Evolutionary conservation across 1,139 yeast genomes (phyloP), one percentile per base, ranked within the genome.

Genomic region (Suhomyces bokatorum): DNA sequence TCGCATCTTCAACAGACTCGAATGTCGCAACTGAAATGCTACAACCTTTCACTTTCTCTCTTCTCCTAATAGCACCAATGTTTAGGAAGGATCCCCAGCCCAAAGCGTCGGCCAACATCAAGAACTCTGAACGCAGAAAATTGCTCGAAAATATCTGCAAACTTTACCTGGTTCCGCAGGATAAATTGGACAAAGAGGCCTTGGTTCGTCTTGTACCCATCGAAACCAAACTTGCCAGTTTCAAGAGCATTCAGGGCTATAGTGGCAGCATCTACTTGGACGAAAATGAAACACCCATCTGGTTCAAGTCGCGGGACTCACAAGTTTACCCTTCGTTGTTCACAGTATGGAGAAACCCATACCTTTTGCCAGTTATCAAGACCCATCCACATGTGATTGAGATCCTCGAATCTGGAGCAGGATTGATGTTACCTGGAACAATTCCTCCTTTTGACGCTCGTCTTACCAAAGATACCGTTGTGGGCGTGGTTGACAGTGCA

Each of bases 361-460:
- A 67, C 49, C 47, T 89, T 9, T 55, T 88, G 24, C 96, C 96
- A 0, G 60, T 75, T 2, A 78, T 91, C 3, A 64, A 69, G 44
- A 91, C 97, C 0, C 93, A 88, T 59, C 80, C 80, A 11, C 80
- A 77, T 54, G 97, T 93, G 2, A 73, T 91, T 15, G 62, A 69
- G 40, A 78, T 78, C 45, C 65, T 90, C 26, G 69, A 74, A 31
- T 81, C 79, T 48, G 97, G 97, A 8, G 97, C 98, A 0, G 85
- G 91, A 60, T 71, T 93, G 55, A 91, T 93, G 97, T 72, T 87
- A 30, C 95, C 96, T 0, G 99, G 99, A 0, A 81, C 93, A 3
- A 71, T 87, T 6, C 87, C 89, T 0, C 96, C 96, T 0, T 84
- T 86, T 56, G 89, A 85, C 39, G 40, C 53, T 0, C 47, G 73